Percentiles rank a stretch among this genome's conserved stretches.
Conservation (phyloP, 805 yeast genomes). For the Metschnikowia colocasiae region DNA sequence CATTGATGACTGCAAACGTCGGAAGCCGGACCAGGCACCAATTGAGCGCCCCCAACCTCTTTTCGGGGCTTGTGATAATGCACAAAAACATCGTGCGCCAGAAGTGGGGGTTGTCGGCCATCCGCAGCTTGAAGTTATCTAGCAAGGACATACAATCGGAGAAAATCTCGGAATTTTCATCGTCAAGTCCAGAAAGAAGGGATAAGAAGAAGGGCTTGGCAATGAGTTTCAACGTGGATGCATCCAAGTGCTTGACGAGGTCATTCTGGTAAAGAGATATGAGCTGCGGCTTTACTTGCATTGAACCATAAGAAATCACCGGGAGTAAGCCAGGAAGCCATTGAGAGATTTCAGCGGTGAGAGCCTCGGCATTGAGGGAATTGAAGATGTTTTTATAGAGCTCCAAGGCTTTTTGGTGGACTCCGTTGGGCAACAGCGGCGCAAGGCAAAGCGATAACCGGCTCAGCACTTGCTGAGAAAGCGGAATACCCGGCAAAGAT, state of each 20-base stretch:
- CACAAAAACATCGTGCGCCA: slow-evolving; percentile 82
- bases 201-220: slow-evolving; percentile 70
- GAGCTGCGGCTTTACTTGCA: slow-evolving; percentile 78
- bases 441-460: slow-evolving; percentile 76
- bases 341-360: slow-evolving; percentile 54
- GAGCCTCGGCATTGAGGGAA: slow-evolving; percentile 51
- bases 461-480: slow-evolving; percentile 60
- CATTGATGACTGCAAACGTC: slow-evolving; percentile 40
- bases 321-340: slow-evolving; percentile 97
- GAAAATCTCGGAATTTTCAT: slow-evolving; percentile 83
- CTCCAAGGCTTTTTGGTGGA: slow-evolving; percentile 82
- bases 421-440: slow-evolving; percentile 88
- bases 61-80: slow-evolving; percentile 73
- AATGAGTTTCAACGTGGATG: slow-evolving; percentile 45
- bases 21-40: slow-evolving; percentile 74
- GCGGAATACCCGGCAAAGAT: slow-evolving; percentile 56
- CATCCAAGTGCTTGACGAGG: slow-evolving; percentile 36
- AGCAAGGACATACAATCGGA: slow-evolving; percentile 55
- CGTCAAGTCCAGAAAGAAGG: slow-evolving; percentile 85
- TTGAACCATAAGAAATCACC: slow-evolving; percentile 80
- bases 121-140: slow-evolving; percentile 52
- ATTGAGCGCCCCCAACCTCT: slow-evolving; percentile 76
- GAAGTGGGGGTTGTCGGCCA: slow-evolving; percentile 68
- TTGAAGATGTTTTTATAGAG: slow-evolving; percentile 70
- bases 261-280: slow-evolving; percentile 58